Conservation (phyloP, 106 monocot species). For the Ottelia alismoides region DNA sequence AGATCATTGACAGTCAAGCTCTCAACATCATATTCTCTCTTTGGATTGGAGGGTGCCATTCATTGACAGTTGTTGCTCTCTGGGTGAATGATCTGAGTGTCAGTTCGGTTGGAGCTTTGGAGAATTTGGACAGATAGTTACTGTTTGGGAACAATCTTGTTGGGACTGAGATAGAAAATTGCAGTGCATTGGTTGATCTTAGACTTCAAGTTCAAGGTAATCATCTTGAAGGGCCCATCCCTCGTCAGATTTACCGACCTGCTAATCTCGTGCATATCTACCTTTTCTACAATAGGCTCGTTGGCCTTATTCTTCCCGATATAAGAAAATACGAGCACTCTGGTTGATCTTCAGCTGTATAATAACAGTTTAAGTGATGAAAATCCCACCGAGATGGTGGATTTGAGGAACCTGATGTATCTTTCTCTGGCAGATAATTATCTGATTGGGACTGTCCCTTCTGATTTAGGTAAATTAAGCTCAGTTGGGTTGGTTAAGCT, state of each 20-base stretch:
- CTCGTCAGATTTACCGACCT: slow-evolving; percentile 26
- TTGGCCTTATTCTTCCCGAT: slow-evolving; percentile 34
- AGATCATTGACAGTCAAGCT: too few relatives aligned
- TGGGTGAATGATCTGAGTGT: slow-evolving; percentile 41
- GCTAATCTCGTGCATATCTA: slow-evolving; percentile 24
- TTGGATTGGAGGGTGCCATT: slow-evolving; percentile 22
- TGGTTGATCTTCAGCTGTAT: slow-evolving; percentile 30
- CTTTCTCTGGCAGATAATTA: slow-evolving; percentile 44
- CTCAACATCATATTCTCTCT: too few relatives aligned
- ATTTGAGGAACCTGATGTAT: slow-evolving; percentile 31
- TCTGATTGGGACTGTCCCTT: slow-evolving; percentile 47
- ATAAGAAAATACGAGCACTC: slow-evolving; percentile 29
- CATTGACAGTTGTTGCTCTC: slow-evolving; percentile 17
- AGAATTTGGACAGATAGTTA: slow-evolving; percentile 8
- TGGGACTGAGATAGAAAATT: slow-evolving; percentile 42
- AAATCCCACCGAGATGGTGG: slow-evolving; percentile 23
- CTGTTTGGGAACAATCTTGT: slow-evolving; percentile 33
- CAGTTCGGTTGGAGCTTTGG: slow-evolving; percentile 23
- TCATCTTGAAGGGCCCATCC: slow-evolving; percentile 32
- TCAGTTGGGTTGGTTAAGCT: slow-evolving; percentile 26
- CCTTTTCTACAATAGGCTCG: slow-evolving; percentile 33
- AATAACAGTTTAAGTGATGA: slow-evolving; percentile 36
- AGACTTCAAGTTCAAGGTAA: slow-evolving; percentile 43
- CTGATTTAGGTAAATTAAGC: slow-evolving; percentile 32
- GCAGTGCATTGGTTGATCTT: slow-evolving; percentile 27